phyloP scores from a whole-genome alignment of 2,329 filamentous ascomycete genomes.

The Daldinia sp. region DNA sequence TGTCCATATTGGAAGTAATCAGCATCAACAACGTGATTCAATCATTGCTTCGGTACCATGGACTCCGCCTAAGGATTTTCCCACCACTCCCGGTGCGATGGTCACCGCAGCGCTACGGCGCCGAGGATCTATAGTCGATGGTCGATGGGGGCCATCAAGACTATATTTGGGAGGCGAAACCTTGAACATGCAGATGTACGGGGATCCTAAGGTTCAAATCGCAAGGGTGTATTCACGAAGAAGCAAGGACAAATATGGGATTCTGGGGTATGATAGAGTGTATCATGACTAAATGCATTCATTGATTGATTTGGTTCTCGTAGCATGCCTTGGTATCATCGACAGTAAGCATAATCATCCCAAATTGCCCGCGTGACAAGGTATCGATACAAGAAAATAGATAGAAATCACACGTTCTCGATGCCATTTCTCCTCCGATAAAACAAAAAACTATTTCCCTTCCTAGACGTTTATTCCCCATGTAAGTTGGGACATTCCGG shows the following conservation, averaged over 20 bases:
- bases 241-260: background rate
- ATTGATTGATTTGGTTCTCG: slow-evolving; percentile 34
- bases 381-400: slow-evolving; percentile 36
- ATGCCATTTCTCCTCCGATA: slow-evolving; percentile 23
- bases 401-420: slow-evolving; percentile 32
- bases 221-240: slow-evolving; percentile 24
- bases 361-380: slow-evolving; percentile 34
- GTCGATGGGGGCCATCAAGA: slow-evolving; percentile 26
- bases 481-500: slow-evolving; percentile 22
- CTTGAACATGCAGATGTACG: slow-evolving; percentile 25
- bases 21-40: slow-evolving; percentile 25
- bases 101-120: slow-evolving; percentile 23
- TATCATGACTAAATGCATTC: slow-evolving; percentile 31
- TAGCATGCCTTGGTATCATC: slow-evolving; percentile 37
- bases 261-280: slow-evolving; percentile 24
- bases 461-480: slow-evolving; percentile 23
- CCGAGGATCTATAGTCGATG: slow-evolving; percentile 28
- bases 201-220: slow-evolving; percentile 24
- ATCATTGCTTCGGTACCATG: slow-evolving; percentile 16
- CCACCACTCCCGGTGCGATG: slow-evolving; percentile 20
- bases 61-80: slow-evolving; percentile 22
- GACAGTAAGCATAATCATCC: slow-evolving; percentile 35
- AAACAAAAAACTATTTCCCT: slow-evolving; percentile 31
- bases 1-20: slow-evolving; percentile 16
- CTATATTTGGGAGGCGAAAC: slow-evolving; percentile 25